A percentile compares a stretch with the other conserved stretches of the same genome.
phyloP scores from a whole-genome alignment of 73 alveolate species.

The Symbiodinium natans region DNA sequence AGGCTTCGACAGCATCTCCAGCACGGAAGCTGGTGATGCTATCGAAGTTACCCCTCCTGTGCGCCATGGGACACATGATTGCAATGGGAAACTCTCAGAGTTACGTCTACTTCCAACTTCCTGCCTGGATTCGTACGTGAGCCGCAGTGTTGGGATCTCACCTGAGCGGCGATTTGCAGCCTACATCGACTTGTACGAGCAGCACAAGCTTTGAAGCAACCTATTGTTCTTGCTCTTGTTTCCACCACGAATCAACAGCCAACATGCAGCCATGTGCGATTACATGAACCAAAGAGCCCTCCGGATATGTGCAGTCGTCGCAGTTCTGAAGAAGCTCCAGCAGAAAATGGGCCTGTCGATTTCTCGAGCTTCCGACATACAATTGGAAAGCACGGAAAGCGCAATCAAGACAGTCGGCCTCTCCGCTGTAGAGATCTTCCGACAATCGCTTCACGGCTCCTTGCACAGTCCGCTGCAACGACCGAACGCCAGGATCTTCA shows the following conservation, averaged over 20 bases:
- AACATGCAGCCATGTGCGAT: no score
- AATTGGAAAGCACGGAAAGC: no score
- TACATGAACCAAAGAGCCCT: neutral
- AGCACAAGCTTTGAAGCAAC: no score
- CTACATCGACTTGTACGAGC: no score
- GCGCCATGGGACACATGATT: no score
- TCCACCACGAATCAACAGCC: no score
- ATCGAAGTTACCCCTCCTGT: conserved; percentile 32
- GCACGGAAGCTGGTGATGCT: conserved; percentile 19
- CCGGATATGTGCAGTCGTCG: conserved; percentile 72
- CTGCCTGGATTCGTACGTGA: conserved; percentile 60
- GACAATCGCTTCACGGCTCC: conserved; percentile 75
- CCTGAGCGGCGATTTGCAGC: neutral
- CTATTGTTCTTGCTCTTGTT: no score
- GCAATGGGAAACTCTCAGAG: neutral
- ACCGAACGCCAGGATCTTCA: conserved; percentile 39
- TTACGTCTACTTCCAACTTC: neutral
- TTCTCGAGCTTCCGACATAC: neutral
- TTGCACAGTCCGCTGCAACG: conserved; percentile 17
- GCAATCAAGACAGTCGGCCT: no score
- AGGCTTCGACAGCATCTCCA: conserved; percentile 25
- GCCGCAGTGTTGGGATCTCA: conserved; percentile 53
- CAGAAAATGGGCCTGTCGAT: conserved; percentile 27
- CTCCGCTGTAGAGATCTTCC: conserved; percentile 85
- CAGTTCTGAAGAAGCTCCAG: conserved; percentile 84